Conservation (phyloP, 371 early-diverging fungal species). For the Actinomucor elegans region DNA sequence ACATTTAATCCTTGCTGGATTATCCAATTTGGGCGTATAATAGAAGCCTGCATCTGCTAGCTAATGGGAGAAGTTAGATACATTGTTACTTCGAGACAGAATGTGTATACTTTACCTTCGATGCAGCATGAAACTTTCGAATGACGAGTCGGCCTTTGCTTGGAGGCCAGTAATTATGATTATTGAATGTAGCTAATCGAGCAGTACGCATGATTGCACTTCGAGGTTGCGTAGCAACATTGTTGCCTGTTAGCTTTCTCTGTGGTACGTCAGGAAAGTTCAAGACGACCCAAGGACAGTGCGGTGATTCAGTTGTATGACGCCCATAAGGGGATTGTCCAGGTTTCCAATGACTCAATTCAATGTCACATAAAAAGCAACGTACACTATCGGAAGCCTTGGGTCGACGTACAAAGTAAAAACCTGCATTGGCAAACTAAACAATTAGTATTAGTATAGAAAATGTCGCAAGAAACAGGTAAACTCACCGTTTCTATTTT, state of each 20-base stretch:
- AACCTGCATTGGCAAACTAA: slow-evolving; percentile 39
- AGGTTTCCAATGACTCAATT: slow-evolving; percentile 28
- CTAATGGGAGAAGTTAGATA: slow-evolving; percentile 12
- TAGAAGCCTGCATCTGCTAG: slow-evolving; percentile 37
- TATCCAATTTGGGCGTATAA: slow-evolving; percentile 19
- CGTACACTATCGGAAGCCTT: slow-evolving; percentile 17
- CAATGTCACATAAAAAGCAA: slow-evolving; percentile 36
- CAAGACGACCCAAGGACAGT: slow-evolving; percentile 28
- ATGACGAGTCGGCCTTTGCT: background rate
- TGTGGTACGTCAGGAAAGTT: slow-evolving; percentile 18
- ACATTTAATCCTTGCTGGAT: slow-evolving; percentile 19
- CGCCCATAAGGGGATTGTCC: slow-evolving; percentile 24
- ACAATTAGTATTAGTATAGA: background rate
- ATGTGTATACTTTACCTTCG: slow-evolving; percentile 16
- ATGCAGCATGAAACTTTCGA: slow-evolving; percentile 6
- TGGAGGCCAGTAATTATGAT: slow-evolving; percentile 34
- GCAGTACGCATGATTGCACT: slow-evolving; percentile 14
- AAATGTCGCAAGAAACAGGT: background rate
- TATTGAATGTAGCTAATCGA: slow-evolving; percentile 28
- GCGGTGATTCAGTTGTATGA: slow-evolving; percentile 25
- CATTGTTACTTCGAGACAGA: too few relatives aligned
- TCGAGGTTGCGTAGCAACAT: slow-evolving; percentile 5
- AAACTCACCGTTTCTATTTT: slow-evolving; percentile 21
- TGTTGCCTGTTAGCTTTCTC: background rate
- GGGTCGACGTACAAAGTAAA: slow-evolving; percentile 22